Conservation (phyloP, 2,329 filamentous ascomycete species). For the Aureobasidium sp. region DNA sequence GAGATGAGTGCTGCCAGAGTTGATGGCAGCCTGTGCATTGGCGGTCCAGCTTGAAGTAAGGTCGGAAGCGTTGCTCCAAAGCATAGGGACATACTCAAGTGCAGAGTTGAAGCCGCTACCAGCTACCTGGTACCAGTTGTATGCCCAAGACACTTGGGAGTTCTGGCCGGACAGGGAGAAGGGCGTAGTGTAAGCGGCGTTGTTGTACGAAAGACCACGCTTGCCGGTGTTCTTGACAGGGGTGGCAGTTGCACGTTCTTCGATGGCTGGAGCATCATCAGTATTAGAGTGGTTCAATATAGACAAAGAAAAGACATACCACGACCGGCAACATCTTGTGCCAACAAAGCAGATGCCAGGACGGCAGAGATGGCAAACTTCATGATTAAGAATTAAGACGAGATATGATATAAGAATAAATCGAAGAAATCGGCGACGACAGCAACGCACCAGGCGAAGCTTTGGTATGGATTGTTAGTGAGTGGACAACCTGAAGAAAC, state of each 20-base stretch:
- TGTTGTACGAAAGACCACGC: conserved; percentile 64
- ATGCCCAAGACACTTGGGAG: conserved; percentile 23
- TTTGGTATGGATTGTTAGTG: neutral
- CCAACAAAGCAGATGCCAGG: neutral
- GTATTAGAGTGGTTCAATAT: neutral
- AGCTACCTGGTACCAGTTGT: conserved; percentile 31
- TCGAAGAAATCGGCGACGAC: neutral
- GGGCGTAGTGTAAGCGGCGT: conserved; percentile 43
- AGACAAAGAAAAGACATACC: neutral
- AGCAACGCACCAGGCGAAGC: conserved; percentile 12
- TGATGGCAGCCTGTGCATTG: conserved; percentile 21
- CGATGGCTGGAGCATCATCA: neutral
- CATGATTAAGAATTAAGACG: conserved; percentile 9
- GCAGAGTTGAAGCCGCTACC: conserved; percentile 23
- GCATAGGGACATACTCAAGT: conserved; percentile 23
- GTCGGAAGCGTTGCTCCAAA: conserved; percentile 21
- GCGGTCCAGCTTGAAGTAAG: conserved; percentile 20
- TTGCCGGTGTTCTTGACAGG: conserved; percentile 37
- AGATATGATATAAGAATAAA: neutral
- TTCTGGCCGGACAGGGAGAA: conserved; percentile 28
- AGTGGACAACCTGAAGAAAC: neutral
- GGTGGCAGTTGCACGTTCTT: conserved; percentile 12
- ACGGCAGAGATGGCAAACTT: neutral
- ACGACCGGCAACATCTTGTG: conserved; percentile 4
- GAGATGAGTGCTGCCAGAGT: conserved; percentile 40